These are phyloP conservation scores for Taxillus chinensis DNA, from an alignment of 164 flowering plant genomes.

Conservation along the genomic window DNA sequence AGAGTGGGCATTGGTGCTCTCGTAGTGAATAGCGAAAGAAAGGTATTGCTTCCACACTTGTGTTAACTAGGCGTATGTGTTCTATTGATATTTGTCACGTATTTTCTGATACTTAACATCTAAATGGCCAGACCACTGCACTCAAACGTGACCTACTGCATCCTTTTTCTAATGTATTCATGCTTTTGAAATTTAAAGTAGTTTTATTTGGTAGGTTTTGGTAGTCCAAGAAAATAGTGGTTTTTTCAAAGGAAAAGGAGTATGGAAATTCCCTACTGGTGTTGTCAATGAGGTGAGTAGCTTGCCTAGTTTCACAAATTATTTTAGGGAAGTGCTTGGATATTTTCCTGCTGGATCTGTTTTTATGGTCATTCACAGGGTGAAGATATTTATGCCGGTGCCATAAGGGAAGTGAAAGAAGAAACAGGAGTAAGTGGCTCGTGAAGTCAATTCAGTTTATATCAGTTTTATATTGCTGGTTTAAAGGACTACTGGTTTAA, in stretches of 20 bases:
- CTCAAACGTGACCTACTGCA: too few relatives aligned
- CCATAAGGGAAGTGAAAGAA: conserved; percentile 4
- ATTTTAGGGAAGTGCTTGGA: neutral
- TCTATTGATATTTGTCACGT: too few relatives aligned
- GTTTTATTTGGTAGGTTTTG: neutral
- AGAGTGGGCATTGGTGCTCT: conserved; percentile 4
- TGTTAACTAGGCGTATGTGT: too few relatives aligned
- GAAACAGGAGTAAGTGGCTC: conserved; percentile 4
- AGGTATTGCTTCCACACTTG: neutral
- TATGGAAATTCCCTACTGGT: conserved; percentile 1
- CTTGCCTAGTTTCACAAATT: neutral
- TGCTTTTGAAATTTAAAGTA: neutral
- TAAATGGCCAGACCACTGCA: too few relatives aligned
- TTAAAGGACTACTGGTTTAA: neutral
- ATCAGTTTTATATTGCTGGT: too few relatives aligned
- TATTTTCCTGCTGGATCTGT: neutral
- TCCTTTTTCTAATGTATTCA: neutral
- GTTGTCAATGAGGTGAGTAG: neutral
- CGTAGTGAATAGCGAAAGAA: conserved; percentile 2
- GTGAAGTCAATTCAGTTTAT: too few relatives aligned
- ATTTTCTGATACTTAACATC: too few relatives aligned
- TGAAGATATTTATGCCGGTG: conserved; percentile 3
- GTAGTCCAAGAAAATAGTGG: neutral
- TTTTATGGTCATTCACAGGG: neutral
- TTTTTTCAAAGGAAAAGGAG: neutral